Conservation (phyloP, 306 rosid species). For the Fragaria iinumae region DNA sequence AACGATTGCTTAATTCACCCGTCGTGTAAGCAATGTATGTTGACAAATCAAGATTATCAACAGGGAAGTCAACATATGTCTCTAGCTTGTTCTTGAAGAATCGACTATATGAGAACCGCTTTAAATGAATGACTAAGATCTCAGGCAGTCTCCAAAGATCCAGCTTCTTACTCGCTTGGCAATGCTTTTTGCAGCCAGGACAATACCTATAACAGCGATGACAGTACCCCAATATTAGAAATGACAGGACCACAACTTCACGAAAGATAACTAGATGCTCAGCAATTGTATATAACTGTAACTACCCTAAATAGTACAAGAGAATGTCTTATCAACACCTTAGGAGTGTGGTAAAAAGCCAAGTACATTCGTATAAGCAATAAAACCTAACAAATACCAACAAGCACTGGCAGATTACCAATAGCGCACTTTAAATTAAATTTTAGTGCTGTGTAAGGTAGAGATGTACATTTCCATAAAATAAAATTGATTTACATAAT, state of each 20-base stretch:
- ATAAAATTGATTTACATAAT: conserved; percentile 13
- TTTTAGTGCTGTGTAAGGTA: neutral
- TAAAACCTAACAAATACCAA: neutral
- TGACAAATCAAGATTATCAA: conserved; percentile 86
- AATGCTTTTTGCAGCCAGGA: conserved; percentile 82
- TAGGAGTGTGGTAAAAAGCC: neutral
- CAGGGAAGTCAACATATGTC: conserved; percentile 89
- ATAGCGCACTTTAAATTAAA: neutral
- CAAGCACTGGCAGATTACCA: conserved; percentile 3
- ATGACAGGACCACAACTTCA: conserved; percentile 9
- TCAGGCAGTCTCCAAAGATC: conserved; percentile 99
- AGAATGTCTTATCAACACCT: neutral
- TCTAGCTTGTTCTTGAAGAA: conserved; percentile 90
- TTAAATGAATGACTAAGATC: conserved; percentile 94
- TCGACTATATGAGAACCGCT: conserved; percentile 95
- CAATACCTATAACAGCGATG: conserved; percentile 63
- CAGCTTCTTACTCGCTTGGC: conserved; percentile 94
- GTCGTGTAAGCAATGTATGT: conserved; percentile 55
- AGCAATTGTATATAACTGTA: neutral
- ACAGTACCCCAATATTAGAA: conserved; percentile 25
- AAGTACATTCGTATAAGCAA: neutral
- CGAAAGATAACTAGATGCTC: conserved; percentile 17
- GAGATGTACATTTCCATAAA: neutral
- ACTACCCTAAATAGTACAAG: neutral
- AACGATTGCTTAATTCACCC: conserved; percentile 54